phyloP scores from a whole-genome alignment of 495 filamentous ascomycete genomes.

The Neurospora sp. region DNA sequence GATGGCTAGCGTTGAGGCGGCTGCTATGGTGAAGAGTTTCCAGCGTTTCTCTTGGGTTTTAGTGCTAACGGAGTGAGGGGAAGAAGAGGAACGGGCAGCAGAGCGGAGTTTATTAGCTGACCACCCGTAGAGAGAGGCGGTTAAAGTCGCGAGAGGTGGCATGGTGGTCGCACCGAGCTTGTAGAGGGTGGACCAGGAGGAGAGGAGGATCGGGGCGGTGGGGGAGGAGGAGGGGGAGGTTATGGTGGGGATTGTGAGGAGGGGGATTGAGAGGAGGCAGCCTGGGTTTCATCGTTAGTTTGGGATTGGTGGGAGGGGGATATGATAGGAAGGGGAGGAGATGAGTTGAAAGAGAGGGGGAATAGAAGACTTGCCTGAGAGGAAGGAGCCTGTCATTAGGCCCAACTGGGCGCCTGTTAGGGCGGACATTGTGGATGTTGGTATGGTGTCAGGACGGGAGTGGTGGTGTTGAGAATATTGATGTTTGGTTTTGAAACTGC shows the following conservation, averaged over 20 bases:
- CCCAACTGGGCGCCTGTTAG: not conserved
- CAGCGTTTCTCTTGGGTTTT: not conserved
- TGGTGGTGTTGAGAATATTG: not conserved
- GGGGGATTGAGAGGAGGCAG: not conserved
- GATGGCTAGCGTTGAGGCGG: conserved; percentile 12
- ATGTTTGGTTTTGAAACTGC: not conserved
- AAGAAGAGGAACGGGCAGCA: not conserved
- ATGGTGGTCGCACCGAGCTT: not conserved
- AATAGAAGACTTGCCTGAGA: not conserved
- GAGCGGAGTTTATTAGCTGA: not conserved
- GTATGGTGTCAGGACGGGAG: not conserved
- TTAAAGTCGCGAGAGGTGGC: not conserved
- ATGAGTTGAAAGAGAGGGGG: too few relatives aligned
- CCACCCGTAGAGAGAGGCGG: not conserved
- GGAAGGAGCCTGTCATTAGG: not conserved
- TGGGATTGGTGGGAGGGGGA: too few relatives aligned
- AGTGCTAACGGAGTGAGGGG: not conserved
- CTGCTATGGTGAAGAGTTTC: not conserved
- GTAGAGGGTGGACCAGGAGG: not conserved
- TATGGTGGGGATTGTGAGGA: not conserved
- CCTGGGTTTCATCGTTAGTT: too few relatives aligned
- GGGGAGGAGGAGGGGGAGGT: not conserved
- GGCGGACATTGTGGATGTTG: not conserved
- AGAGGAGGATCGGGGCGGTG: not conserved
- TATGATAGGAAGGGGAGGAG: too few relatives aligned